A percentile compares a stretch with the other conserved stretches of the same genome.
Conservation (phyloP, 257 asterid genomes). For the Solanum tarapatanum region DNA sequence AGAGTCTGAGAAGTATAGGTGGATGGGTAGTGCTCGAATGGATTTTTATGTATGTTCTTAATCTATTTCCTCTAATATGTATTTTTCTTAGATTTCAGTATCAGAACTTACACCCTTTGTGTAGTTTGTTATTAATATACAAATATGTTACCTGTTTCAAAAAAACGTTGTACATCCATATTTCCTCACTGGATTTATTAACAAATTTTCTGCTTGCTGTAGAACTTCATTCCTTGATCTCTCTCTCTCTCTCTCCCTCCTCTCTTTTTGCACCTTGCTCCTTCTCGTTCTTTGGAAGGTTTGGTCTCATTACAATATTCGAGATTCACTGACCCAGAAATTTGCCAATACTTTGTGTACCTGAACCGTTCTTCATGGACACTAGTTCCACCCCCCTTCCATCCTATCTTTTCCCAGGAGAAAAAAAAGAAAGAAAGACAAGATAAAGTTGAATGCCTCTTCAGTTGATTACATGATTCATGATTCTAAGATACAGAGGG, state of each 20-base stretch:
- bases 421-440: neutral
- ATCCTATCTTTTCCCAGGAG: neutral
- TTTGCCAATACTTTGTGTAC: neutral
- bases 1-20: slow-evolving; percentile 93
- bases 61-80: neutral
- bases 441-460: neutral
- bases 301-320: neutral
- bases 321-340: neutral
- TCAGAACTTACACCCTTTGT: neutral
- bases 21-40: slow-evolving; percentile 98
- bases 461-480: neutral
- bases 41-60: slow-evolving; percentile 75
- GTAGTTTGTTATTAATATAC: neutral
- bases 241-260: neutral
- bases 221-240: neutral
- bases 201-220: neutral
- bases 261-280: neutral
- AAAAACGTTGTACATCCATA: neutral
- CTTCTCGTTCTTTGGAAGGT: neutral
- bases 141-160: neutral
- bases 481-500: neutral
- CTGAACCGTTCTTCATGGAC: neutral
- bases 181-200: neutral
- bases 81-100: neutral
- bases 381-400: neutral